Conservation (phyloP, 176 grass and related monocot species). For the Carex scoparia region DNA sequence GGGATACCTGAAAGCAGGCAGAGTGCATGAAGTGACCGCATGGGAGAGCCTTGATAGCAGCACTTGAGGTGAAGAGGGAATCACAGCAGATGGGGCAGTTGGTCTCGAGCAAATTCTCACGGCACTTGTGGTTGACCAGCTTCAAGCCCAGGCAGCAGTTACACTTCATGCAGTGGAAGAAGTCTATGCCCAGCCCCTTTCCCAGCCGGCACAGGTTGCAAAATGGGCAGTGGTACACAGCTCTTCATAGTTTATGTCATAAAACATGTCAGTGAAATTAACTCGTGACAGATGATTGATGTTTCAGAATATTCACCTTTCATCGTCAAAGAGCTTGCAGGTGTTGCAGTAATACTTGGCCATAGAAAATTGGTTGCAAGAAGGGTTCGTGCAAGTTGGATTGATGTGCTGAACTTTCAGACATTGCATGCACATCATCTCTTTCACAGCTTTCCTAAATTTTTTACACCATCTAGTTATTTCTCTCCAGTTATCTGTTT, state of each 20-base stretch:
- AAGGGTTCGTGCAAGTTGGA: conserved; percentile 49
- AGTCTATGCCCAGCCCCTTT: conserved; percentile 65
- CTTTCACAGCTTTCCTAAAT: conserved; percentile 62
- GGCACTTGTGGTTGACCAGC: conserved; percentile 69
- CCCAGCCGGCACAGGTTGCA: conserved; percentile 91
- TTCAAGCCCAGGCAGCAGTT: conserved; percentile 85
- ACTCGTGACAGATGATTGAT: neutral
- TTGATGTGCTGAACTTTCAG: conserved; percentile 66
- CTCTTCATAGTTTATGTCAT: conserved; percentile 40
- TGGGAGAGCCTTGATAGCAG: conserved; percentile 60
- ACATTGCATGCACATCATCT: conserved; percentile 96
- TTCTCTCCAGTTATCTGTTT: conserved; percentile 2
- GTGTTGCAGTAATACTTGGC: conserved; percentile 79
- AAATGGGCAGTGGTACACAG: conserved; percentile 83
- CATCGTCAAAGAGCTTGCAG: conserved; percentile 96
- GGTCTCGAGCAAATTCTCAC: conserved; percentile 73
- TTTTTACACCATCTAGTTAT: conserved; percentile 21
- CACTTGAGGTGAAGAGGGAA: conserved; percentile 80
- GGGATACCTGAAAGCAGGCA: conserved; percentile 72
- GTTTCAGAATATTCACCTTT: conserved; percentile 49
- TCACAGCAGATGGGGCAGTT: conserved; percentile 90
- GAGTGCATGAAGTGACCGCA: conserved; percentile 98
- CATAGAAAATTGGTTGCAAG: conserved; percentile 67
- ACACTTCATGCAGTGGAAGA: conserved; percentile 97
- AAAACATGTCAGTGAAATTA: conserved; percentile 15